phyloP scores from a whole-genome alignment of 2,329 filamentous ascomycete species.

The Pyricularia pennisetigena region DNA sequence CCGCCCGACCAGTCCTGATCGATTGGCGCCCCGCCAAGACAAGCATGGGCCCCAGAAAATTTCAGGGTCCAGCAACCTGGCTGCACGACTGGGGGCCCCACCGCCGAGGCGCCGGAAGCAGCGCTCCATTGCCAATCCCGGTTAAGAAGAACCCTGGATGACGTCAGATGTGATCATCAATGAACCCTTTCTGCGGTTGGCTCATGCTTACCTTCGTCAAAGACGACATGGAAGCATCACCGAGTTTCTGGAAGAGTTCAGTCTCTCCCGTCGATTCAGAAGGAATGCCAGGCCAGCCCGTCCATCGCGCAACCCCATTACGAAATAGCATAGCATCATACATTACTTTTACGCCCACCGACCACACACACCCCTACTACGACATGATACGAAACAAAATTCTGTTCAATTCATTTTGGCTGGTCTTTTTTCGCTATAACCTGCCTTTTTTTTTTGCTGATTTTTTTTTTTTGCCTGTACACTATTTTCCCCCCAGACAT shows the following conservation, averaged over 20 bases:
- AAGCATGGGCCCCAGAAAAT: background rate
- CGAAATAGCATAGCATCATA: background rate
- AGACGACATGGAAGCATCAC: conserved; percentile 1
- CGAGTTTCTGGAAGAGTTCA: background rate
- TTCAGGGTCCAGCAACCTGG: background rate
- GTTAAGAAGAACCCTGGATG: background rate
- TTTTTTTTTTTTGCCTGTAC: background rate
- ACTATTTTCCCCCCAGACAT: background rate
- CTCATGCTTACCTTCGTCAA: background rate
- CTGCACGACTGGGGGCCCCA: background rate
- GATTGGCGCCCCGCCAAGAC: background rate
- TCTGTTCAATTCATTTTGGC: background rate
- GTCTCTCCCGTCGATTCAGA: background rate
- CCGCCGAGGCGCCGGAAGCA: background rate
- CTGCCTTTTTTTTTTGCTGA: background rate
- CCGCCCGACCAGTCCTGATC: background rate
- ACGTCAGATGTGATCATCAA: background rate
- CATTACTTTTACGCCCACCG: background rate
- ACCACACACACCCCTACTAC: background rate
- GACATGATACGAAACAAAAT: background rate
- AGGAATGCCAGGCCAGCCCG: background rate
- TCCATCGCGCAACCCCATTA: background rate
- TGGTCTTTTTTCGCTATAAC: background rate
- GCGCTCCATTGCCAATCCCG: background rate
- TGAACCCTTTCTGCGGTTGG: background rate